Evolutionary conservation across 2,329 filamentous ascomycete genomes (phyloP).

Genomic region (Arthroderma sp.): DNA sequence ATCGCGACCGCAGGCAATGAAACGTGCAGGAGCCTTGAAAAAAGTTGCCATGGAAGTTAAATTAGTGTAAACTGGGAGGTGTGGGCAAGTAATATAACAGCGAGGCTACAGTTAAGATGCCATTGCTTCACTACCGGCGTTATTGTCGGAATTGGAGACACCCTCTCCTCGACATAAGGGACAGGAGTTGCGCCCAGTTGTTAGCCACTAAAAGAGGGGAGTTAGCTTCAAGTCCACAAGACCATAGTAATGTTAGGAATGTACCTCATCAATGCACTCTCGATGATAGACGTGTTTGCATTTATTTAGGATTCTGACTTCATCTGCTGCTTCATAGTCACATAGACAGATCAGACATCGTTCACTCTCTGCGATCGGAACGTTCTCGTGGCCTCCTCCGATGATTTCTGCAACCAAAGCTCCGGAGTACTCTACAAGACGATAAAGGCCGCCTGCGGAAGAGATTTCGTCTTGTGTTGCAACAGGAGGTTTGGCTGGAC

Average conservation of each 20-base stretch:
- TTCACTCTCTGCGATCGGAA: slow-evolving; percentile 37
- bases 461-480: slow-evolving; percentile 53
- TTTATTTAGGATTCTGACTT: slow-evolving; percentile 48
- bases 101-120: background rate
- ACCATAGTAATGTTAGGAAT: slow-evolving; percentile 16
- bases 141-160: slow-evolving; percentile 36
- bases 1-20: background rate
- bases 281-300: slow-evolving; percentile 57
- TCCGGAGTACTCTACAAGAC: slow-evolving; percentile 35
- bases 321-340: slow-evolving; percentile 52
- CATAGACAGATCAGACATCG: slow-evolving; percentile 56
- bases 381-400: slow-evolving; percentile 24
- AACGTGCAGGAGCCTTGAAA: background rate
- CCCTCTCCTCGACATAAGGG: slow-evolving; percentile 50
- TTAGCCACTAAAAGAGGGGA: slow-evolving; percentile 45
- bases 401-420: slow-evolving; percentile 39
- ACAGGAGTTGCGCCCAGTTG: slow-evolving; percentile 53
- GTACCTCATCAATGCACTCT: slow-evolving; percentile 58
- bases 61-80: background rate
- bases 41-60: background rate
- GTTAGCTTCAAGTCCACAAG: background rate
- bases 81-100: background rate
- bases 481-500: slow-evolving; percentile 57
- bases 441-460: slow-evolving; percentile 49
- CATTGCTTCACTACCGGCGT: background rate